Conservation (phyloP, 2,329 filamentous ascomycete species). For the Laburnicola sp. region DNA sequence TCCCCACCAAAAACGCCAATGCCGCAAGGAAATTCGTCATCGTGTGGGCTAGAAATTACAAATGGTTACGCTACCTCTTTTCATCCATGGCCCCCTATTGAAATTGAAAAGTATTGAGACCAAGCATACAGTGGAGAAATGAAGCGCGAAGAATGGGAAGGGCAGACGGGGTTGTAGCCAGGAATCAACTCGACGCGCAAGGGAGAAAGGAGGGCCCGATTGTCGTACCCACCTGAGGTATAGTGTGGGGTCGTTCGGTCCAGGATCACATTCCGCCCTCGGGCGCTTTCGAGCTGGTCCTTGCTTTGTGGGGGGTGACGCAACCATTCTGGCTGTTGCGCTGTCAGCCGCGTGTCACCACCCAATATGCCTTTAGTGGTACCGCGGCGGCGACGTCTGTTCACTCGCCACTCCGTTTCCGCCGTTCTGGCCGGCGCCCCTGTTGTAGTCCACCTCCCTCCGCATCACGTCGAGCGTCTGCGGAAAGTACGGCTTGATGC, state of each 20-base stretch:
- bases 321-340: background rate
- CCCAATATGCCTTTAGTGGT: constrained; percentile 29
- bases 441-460: constrained; percentile 42
- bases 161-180: too few relatives aligned
- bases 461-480: constrained; percentile 56
- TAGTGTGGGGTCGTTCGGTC: too few relatives aligned
- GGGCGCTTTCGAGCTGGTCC: too few relatives aligned
- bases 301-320: too few relatives aligned
- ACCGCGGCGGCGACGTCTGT: constrained; percentile 40
- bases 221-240: too few relatives aligned
- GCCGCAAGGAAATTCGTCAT: constrained; percentile 7
- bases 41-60: constrained; percentile 3
- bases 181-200: background rate
- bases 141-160: background rate
- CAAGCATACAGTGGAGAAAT: constrained; percentile 4
- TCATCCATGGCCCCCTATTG: background rate
- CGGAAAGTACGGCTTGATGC: constrained; percentile 59
- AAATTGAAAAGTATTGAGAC: background rate
- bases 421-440: constrained; percentile 12
- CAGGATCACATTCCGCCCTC: too few relatives aligned
- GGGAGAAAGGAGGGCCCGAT: background rate
- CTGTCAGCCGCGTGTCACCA: background rate
- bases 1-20: background rate
- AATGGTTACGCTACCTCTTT: background rate
- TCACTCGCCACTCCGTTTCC: constrained; percentile 30